Evolutionary conservation across 805 yeast species (phyloP).

Genomic region (Candida ulmi): DNA sequence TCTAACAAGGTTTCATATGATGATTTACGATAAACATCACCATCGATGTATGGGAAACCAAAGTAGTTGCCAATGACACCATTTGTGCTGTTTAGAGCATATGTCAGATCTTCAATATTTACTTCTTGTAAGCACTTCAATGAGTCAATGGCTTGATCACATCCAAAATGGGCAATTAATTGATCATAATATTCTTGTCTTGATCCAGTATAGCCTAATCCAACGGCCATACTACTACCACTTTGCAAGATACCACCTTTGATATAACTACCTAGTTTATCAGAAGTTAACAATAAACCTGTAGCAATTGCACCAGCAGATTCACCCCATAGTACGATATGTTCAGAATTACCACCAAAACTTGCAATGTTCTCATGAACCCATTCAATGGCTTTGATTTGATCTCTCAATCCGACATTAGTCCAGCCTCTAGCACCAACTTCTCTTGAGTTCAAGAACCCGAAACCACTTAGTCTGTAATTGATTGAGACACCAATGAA

Average conservation of each 20-base stretch:
- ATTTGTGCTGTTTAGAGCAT: slow-evolving; percentile 10
- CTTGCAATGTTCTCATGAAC: slow-evolving; percentile 25
- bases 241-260: slow-evolving; percentile 16
- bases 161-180: slow-evolving; percentile 7
- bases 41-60: slow-evolving; percentile 12
- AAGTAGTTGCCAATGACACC: slow-evolving; percentile 2
- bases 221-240: slow-evolving; percentile 8
- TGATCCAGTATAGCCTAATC: slow-evolving; percentile 2
- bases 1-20: slow-evolving; percentile 5
- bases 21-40: slow-evolving; percentile 12
- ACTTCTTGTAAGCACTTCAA: slow-evolving; percentile 11
- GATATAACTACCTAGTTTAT: slow-evolving; percentile 5
- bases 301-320: slow-evolving; percentile 29
- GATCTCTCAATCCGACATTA: slow-evolving; percentile 33
- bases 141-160: slow-evolving; percentile 7
- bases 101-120: slow-evolving; percentile 4
- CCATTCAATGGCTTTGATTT: slow-evolving; percentile 31
- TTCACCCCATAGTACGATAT: slow-evolving; percentile 33
- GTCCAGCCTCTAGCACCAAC: slow-evolving; percentile 19
- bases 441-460: slow-evolving; percentile 26
- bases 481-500: slow-evolving; percentile 30
- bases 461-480: slow-evolving; percentile 32
- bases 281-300: slow-evolving; percentile 9
- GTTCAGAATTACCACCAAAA: slow-evolving; percentile 32
- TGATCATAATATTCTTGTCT: slow-evolving; percentile 2